These are phyloP conservation scores for Helenozyma rhizophorensis DNA, from an alignment of 805 yeast species.

Conservation along the genomic window DNA sequence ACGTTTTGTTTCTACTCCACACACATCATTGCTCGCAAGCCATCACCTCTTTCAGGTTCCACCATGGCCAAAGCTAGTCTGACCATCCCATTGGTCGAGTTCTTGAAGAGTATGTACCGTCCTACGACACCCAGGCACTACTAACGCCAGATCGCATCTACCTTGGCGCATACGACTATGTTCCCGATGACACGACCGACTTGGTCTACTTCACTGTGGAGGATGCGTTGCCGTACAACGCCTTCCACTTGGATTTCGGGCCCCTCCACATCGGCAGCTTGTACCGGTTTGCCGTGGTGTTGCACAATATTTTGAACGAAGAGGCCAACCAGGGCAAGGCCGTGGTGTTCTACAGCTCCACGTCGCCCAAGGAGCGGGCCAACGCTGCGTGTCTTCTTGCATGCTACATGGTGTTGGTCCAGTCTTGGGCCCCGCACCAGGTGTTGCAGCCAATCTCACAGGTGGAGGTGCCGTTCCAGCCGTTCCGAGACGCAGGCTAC, in stretches of 20 bases:
- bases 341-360: slow-evolving; percentile 82
- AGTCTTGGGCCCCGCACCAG: slow-evolving; percentile 98
- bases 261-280: slow-evolving; percentile 91
- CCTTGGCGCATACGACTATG: slow-evolving; percentile 79
- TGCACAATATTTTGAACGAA: slow-evolving; percentile 88
- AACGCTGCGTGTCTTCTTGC: slow-evolving; percentile 93
- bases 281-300: slow-evolving; percentile 90
- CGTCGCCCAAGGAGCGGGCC: slow-evolving; percentile 76
- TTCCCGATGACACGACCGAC: slow-evolving; percentile 72
- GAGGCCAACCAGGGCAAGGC: slow-evolving; percentile 81
- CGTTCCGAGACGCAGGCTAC: slow-evolving; percentile 96
- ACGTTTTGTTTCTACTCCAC: too few species aligned
- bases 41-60: not conserved
- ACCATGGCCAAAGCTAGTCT: slow-evolving; percentile 8
- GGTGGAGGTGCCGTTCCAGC: slow-evolving; percentile 88
- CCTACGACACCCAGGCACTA: slow-evolving; percentile 3
- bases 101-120: slow-evolving; percentile 37
- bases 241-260: slow-evolving; percentile 96
- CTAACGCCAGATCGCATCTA: slow-evolving; percentile 61
- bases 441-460: slow-evolving; percentile 93
- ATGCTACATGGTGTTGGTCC: slow-evolving; percentile 92
- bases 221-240: slow-evolving; percentile 84
- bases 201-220: slow-evolving; percentile 88
- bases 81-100: slow-evolving; percentile 37
- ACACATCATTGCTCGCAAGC: too few species aligned